Conservation (phyloP, 352 stramenopile genomes). For the Globisporangium splendens region DNA sequence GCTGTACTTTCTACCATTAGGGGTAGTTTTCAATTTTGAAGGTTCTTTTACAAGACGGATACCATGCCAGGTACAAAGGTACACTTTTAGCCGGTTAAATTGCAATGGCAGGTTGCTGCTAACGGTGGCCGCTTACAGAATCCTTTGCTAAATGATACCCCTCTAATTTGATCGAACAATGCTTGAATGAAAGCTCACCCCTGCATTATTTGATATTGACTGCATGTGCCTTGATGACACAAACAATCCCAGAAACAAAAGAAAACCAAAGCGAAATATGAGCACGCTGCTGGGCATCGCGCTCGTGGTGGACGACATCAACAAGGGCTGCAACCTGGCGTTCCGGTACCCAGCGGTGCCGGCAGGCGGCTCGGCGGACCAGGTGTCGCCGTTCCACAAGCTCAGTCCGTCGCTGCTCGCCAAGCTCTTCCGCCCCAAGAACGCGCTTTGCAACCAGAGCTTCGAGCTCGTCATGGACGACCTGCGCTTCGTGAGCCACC, state of each 20-base stretch:
- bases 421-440: slow-evolving; percentile 88
- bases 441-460: slow-evolving; percentile 81
- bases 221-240: too few relatives aligned
- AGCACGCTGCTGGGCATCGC: slow-evolving; percentile 65
- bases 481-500: slow-evolving; percentile 83
- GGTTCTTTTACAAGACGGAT: too few relatives aligned
- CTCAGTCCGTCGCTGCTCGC: slow-evolving; percentile 72
- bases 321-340: slow-evolving; percentile 83
- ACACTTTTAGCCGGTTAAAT: too few relatives aligned
- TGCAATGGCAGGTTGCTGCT: too few relatives aligned
- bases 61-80: too few relatives aligned
- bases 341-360: slow-evolving; percentile 77
- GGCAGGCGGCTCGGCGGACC: slow-evolving; percentile 17
- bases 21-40: too few relatives aligned
- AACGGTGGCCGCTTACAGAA: too few relatives aligned
- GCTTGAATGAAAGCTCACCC: too few relatives aligned
- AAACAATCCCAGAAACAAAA: background rate
- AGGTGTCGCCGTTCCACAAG: slow-evolving; percentile 70
- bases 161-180: too few relatives aligned
- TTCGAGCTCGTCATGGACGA: slow-evolving; percentile 88
- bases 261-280: slow-evolving; percentile 8
- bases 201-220: background rate
- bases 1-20: too few relatives aligned
- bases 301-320: slow-evolving; percentile 87
- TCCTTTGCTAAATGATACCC: too few relatives aligned